Percentiles rank a stretch among this genome's conserved stretches.
These are phyloP conservation scores for Xylariales sp. DNA, from an alignment of 2,329 filamentous ascomycete species.

Conservation along the genomic window DNA sequence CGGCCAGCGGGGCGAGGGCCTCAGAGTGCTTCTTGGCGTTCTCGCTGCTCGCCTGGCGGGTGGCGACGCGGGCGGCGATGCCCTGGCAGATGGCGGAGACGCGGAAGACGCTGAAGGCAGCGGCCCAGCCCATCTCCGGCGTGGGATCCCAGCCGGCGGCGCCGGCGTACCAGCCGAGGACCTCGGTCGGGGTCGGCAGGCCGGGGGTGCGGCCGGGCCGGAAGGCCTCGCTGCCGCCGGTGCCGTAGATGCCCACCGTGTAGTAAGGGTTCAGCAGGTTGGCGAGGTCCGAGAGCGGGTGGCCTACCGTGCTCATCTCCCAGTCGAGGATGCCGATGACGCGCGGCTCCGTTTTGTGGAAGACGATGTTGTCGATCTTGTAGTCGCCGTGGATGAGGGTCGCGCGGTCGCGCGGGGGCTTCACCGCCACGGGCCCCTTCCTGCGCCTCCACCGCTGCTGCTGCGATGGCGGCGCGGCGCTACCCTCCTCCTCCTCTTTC, in stretches of 20 bases:
- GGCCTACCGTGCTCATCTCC: slow-evolving; percentile 98
- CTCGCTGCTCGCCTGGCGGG: slow-evolving; percentile 83
- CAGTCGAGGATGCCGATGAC: slow-evolving; percentile 92
- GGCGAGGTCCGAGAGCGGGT: slow-evolving; percentile 84
- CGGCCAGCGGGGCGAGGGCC: slow-evolving; percentile 67
- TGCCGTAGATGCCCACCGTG: slow-evolving; percentile 27
- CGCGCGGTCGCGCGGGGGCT: slow-evolving; percentile 73
- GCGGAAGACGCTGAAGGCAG: slow-evolving; percentile 59
- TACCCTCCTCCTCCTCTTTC: too few relatives aligned
- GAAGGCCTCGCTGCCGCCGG: slow-evolving; percentile 44
- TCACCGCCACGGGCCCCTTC: slow-evolving; percentile 57
- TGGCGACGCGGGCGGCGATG: slow-evolving; percentile 83
- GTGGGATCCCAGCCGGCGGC: slow-evolving; percentile 62
- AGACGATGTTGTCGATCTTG: slow-evolving; percentile 89
- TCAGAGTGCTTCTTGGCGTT: slow-evolving; percentile 69
- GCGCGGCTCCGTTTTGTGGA: slow-evolving; percentile 79
- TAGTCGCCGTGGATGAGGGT: slow-evolving; percentile 92
- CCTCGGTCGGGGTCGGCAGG: slow-evolving; percentile 38
- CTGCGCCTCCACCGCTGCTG: too few relatives aligned
- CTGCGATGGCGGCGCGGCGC: too few relatives aligned
- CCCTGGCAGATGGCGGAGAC: slow-evolving; percentile 70
- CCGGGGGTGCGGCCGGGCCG: slow-evolving; percentile 60
- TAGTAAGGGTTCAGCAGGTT: slow-evolving; percentile 63
- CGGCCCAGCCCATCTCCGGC: slow-evolving; percentile 56
- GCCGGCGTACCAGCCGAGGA: slow-evolving; percentile 62